Base-by-base conservation (phyloP, 78 protist genomes). In the Dictyostelium purpureum region DNA sequence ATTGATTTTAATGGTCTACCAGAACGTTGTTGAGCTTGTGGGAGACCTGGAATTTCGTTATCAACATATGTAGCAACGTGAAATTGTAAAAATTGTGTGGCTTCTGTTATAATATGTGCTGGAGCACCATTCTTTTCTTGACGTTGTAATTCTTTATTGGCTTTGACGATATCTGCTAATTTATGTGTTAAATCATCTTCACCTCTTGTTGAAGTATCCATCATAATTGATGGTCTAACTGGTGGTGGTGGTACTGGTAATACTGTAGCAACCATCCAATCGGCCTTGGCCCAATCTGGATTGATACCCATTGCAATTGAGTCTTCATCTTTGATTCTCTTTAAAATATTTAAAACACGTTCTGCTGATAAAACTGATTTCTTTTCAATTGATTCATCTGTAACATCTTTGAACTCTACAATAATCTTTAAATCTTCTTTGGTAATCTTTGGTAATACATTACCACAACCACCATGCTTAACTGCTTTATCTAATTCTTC, bases 191-290 rank as follows among this genome's bases (percentile, higher is more conserved):
- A 73, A 76, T 95, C 97, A 69, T 95, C 98, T 2, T 81, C 87
- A 31, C 96, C 78, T 18, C 83, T 19, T 0, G 77, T 18, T 11
- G 87, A 35, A 0, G 97, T 43, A 38, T 91, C 99, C 90, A 96
- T 52, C 89, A 51, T 11, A 51, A 99, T 91, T 19, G 98, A 76
- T 4, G 99, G 99, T 26, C 99, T 97, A n/a, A 99, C 99, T 2
- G 92, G 95, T 26, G 99, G 99, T 26, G 99, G 99, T 18, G 99
- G 98, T 21, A 99, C 99, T 7, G 99, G 99, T 21, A 99, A 47
- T 24, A 89, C 96, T 0, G 98, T 98, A 24, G 98, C 1, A 24
- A 98, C 38, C 98, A 99, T 83, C 99, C 99, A 98, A 28, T 97
- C 99, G 4, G 99, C 99, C 19, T 99, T 95, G 18, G 97, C 83